Evolutionary conservation across 2,329 filamentous ascomycete genomes (phyloP).

Genomic region (Pestalotiopsis sp.): DNA sequence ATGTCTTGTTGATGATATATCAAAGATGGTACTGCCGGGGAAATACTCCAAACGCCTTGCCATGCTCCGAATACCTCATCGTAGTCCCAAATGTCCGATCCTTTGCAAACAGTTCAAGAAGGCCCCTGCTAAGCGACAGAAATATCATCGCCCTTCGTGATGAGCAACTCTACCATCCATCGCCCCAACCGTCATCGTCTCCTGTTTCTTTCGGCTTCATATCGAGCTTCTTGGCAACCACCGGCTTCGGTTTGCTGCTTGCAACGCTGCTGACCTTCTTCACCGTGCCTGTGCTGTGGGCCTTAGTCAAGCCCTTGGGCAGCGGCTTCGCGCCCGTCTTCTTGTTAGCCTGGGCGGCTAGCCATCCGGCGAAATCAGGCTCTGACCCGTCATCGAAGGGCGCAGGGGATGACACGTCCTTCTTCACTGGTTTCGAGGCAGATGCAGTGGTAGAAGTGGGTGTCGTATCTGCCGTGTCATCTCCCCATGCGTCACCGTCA

Average conservation of each 20-base stretch:
- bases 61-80: constrained; percentile 1
- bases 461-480: constrained; percentile 44
- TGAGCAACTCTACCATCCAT: constrained; percentile 52
- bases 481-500: constrained; percentile 42
- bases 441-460: constrained; percentile 25
- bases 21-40: neutral
- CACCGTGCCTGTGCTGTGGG: constrained; percentile 32
- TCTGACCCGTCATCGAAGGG: constrained; percentile 83
- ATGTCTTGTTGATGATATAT: neutral
- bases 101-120: neutral
- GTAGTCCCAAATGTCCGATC: neutral
- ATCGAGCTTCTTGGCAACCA: constrained; percentile 67
- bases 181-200: constrained; percentile 65
- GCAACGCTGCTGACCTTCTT: constrained; percentile 32
- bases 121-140: neutral
- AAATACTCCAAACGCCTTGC: constrained; percentile 10
- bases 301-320: constrained; percentile 81
- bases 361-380: constrained; percentile 94
- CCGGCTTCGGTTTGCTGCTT: constrained; percentile 45
- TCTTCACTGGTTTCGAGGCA: constrained; percentile 32
- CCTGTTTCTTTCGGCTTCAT: constrained; percentile 63
- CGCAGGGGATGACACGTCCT: constrained; percentile 37
- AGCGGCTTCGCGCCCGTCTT: constrained; percentile 61
- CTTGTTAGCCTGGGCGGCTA: constrained; percentile 85
- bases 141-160: neutral